A percentile compares a stretch with the other conserved stretches of the same genome.
Evolutionary conservation across 208 protist species (phyloP).

Genomic region (Leishmania tarentolae): DNA sequence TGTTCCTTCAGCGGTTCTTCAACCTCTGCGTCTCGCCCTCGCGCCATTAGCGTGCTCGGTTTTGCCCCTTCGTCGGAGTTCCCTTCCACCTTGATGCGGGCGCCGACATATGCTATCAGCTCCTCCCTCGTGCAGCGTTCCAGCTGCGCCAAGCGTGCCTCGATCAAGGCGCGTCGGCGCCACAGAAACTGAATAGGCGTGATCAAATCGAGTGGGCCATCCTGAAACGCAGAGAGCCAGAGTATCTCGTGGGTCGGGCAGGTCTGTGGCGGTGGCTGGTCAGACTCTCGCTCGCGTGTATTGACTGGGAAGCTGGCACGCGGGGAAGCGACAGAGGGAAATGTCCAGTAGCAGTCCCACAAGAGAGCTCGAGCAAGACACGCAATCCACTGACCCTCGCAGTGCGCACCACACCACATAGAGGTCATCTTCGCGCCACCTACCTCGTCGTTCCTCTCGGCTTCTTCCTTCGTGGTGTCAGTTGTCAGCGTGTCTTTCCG

Average conservation of each 20-base stretch:
- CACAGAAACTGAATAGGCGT: slow-evolving; percentile 38
- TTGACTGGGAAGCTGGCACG: neutral
- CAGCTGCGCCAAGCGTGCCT: slow-evolving; percentile 48
- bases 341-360: slow-evolving; percentile 53
- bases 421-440: neutral
- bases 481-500: neutral
- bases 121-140: slow-evolving; percentile 44
- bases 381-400: slow-evolving; percentile 78
- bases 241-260: slow-evolving; percentile 13
- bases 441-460: neutral
- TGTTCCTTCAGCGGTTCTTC: neutral
- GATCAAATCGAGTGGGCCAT: slow-evolving; percentile 57
- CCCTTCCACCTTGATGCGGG: slow-evolving; percentile 23
- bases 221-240: slow-evolving; percentile 77
- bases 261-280: neutral
- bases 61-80: neutral
- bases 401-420: slow-evolving; percentile 68
- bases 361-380: slow-evolving; percentile 62
- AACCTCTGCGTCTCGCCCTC: neutral
- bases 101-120: slow-evolving; percentile 39
- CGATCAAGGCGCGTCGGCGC: slow-evolving; percentile 47
- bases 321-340: slow-evolving; percentile 1
- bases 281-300: neutral
- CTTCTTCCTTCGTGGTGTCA: neutral
- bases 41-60: neutral